Base-by-base conservation (phyloP, 2,329 filamentous ascomycete genomes). In the Colletotrichum theobromicola region DNA sequence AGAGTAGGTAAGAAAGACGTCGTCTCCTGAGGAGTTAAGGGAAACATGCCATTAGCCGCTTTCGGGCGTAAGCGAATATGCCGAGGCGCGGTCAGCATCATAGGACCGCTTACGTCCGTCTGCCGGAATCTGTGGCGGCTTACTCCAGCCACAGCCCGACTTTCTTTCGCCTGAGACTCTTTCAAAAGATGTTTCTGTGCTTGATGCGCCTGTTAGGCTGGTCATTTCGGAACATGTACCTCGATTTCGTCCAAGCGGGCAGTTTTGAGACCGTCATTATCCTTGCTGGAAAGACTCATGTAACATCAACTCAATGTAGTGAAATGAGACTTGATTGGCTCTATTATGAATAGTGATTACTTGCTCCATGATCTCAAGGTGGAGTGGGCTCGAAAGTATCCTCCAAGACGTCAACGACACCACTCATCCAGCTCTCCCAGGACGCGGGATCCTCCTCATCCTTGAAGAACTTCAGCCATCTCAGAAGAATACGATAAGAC, bases 381-480 rank as follows among this genome's bases (percentile, higher is more conserved):
- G 35, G 35, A 7, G 30, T 67, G 13, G 69, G 69, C 35, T 72
- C 63, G 30, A 55, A 72, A 16, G 26, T 26, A 15, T 73, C 66
- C 42, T 73, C 70, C 46, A 70, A 15, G 10, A 70, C 70, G 15
- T 73, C 66, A 28, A 73, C 16, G 21, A 73, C 70, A 26, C 70
- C 66, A 16, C 70, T 73, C 70, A 73, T 63, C 70, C 70, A 73
- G 6, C 57, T 69, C 4, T 71, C 65, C 73, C 73, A 75, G 5
- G 64, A 24, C 6, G n/a, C 58, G 7, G 66, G 57, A 35, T 76
- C 70, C 28, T 75, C 67, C 24, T 46, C 67, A 30, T 37, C 74
- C 65, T 50, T 35, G 24, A 55, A 62, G n/a, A 70, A 70, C n/a
- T 68, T 66, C 9, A 80, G 42, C 79, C 78, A 79, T 24, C 74